Conservation (phyloP, 345 rosid species). For the Geranium rotundifolium region DNA sequence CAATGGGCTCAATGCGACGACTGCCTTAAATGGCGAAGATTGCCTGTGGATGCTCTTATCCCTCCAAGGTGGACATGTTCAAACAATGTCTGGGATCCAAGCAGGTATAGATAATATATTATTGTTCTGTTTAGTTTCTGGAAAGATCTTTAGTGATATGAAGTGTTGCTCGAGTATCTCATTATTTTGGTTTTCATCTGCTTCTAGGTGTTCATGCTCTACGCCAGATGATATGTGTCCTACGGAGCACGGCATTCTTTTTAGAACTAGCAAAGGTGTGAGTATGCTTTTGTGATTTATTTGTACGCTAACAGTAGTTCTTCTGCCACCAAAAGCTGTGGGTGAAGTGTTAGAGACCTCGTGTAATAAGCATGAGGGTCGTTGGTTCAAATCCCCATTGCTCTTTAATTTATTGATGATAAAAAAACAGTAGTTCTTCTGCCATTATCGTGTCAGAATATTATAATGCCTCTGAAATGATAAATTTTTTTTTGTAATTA, state of each 20-base stretch:
- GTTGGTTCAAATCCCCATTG: too few species aligned
- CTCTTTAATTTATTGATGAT: too few species aligned
- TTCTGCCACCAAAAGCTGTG: background rate
- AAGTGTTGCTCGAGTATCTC: background rate
- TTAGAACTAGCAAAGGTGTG: conserved; percentile 49
- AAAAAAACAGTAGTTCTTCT: background rate
- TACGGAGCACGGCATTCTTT: conserved; percentile 52
- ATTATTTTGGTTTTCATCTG: conserved; percentile 8
- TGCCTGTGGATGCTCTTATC: conserved; percentile 60
- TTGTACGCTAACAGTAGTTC: background rate
- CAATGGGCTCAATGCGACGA: conserved; percentile 86
- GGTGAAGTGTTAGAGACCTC: too few species aligned
- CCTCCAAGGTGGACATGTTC: conserved; percentile 66
- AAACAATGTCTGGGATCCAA: conserved; percentile 65
- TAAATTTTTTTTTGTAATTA: background rate
- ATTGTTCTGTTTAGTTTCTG: background rate
- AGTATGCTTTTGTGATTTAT: background rate
- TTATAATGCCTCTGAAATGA: background rate
- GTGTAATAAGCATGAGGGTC: too few species aligned
- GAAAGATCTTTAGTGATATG: background rate
- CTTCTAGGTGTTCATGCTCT: conserved; percentile 55
- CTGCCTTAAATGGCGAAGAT: conserved; percentile 79
- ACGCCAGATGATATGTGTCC: conserved; percentile 47
- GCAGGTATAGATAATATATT: conserved; percentile 27
- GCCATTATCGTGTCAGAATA: background rate